These are phyloP conservation scores for Pseudocercospora cruenta DNA, from an alignment of 2,329 filamentous ascomycete species.

Conservation along the genomic window DNA sequence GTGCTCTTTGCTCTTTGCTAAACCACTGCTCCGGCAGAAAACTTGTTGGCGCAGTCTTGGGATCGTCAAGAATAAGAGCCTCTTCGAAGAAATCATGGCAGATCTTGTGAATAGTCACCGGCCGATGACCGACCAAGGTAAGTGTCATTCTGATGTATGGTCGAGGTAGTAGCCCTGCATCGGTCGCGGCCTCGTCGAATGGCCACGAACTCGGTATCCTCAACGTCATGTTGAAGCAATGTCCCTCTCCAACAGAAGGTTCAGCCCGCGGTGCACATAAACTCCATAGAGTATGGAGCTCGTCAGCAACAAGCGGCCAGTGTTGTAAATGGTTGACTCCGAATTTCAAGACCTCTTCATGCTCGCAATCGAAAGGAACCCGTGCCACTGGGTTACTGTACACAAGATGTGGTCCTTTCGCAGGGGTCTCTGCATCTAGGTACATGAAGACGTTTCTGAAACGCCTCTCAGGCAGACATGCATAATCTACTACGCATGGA, in stretches of 20 bases:
- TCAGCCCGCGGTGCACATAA: background rate
- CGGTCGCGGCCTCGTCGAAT: too few species aligned
- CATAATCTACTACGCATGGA: background rate
- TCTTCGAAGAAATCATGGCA: background rate
- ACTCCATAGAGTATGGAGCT: slow-evolving; percentile 9
- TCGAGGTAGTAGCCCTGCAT: background rate
- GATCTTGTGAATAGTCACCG: background rate
- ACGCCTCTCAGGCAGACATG: background rate
- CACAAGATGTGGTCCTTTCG: background rate
- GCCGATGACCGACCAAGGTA: background rate
- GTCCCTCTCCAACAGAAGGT: background rate
- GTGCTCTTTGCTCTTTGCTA: background rate
- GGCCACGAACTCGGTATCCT: background rate
- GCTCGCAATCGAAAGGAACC: background rate
- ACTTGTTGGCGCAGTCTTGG: background rate
- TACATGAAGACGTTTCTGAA: slow-evolving; percentile 9
- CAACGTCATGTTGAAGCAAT: background rate
- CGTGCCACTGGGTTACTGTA: background rate
- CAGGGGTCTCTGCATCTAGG: background rate
- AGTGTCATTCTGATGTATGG: background rate
- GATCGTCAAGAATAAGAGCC: background rate
- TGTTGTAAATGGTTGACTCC: background rate
- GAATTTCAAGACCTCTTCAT: background rate
- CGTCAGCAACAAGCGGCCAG: slow-evolving; percentile 10
- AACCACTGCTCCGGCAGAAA: background rate